Evolutionary conservation across 2,329 filamentous ascomycete species (phyloP), one percentile per base, ranked within the genome.

Genomic region (Hypoxylon sp.): DNA sequence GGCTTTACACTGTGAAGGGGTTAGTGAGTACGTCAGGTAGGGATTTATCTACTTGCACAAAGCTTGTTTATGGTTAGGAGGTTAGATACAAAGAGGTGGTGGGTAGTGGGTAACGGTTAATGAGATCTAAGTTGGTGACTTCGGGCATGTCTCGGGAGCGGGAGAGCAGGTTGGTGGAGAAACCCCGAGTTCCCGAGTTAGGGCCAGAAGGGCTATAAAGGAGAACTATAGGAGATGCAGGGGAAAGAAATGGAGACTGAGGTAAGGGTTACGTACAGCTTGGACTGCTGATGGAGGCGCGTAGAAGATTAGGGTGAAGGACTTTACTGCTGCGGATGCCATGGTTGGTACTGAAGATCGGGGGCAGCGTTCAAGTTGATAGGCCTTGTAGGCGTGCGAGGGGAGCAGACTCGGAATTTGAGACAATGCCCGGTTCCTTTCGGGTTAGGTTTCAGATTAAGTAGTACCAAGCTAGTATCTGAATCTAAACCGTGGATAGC

Each of bases 261-360:
- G n/a, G 5, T 4, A 19, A 17, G 22, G 37, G 26, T 24, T 35
- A 60, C 57, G 57, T 52, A 60, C 57, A 11, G 80, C 80, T n/a
- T 79, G 79, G n/a, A 85, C 79, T 19, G 78, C 78, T 5, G 80
- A 24, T 0, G 79, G 73, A 0, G 87, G 86, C 0, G 82, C 84
- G 78, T 83, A 83, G 74, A 89, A 89, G 61, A 87, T 77, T 42
- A 89, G 82, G 47, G 77, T 80, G 74, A 77, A 82, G 57, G 68
- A 70, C 24, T 61, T 63, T 10, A 48, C 47, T 46, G 37, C 55
- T 22, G 60, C 54, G 29, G 53, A 54, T 13, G 67, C 59, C 57
- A 59, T 46, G 24, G 46, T 44, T 51, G 44, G 17, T 48, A 10
- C 31, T 42, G 44, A 33, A 8, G n/a, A 17, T 26, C 5, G 13